Percentiles rank a stretch among this genome's conserved stretches.
Evolutionary conservation across 2,329 filamentous ascomycete genomes (phyloP).

Genomic region (Trichoderma afroharzianum): DNA sequence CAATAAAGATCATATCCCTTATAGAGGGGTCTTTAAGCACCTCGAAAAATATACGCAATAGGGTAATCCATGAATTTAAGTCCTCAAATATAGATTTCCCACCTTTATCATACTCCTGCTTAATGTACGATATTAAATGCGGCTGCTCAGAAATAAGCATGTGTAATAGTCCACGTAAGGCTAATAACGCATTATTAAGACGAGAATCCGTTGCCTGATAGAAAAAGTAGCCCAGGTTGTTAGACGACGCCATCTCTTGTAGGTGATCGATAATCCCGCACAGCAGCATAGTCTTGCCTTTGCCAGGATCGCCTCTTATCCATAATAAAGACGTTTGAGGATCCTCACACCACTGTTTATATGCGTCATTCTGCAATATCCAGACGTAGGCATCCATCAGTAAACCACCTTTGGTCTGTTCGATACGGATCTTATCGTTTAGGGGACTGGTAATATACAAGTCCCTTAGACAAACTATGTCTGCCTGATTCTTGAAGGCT

Average conservation of each 20-base stretch:
- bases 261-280: background rate
- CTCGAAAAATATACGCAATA: background rate
- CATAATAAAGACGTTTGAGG: background rate
- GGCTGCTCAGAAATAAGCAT: background rate
- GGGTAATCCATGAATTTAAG: background rate
- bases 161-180: background rate
- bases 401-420: background rate
- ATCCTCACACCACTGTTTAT: background rate
- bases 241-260: rapidly evolving
- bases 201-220: background rate
- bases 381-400: background rate
- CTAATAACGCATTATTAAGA: background rate
- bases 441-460: background rate
- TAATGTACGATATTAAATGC: background rate
- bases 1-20: background rate
- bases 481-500: background rate
- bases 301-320: background rate
- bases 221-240: background rate
- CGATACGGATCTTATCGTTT: background rate
- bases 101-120: background rate
- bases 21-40: background rate
- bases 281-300: background rate
- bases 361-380: background rate
- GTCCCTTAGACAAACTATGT: background rate
- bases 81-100: background rate